Conservation (phyloP, 2,329 filamentous ascomycete genomes). For the Rachicladosporium sp. region DNA sequence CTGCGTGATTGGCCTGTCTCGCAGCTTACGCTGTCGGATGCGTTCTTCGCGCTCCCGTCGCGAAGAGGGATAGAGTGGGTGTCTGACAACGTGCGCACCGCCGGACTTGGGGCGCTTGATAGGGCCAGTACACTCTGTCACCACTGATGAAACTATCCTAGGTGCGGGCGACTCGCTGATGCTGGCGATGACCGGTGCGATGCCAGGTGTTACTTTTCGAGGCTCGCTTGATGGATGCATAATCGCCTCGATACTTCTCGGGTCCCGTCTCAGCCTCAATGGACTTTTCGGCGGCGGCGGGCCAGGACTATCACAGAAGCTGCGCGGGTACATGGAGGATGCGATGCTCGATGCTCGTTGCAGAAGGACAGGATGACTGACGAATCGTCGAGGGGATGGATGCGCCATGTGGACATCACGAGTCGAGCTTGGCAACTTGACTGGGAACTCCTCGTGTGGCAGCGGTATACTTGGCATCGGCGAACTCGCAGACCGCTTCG, state of each 20-base stretch:
- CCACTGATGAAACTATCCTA: constrained; percentile 16
- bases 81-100: constrained; percentile 9
- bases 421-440: constrained; percentile 14
- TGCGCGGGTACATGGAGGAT: constrained; percentile 15
- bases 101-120: constrained; percentile 20
- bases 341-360: constrained; percentile 21
- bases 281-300: constrained; percentile 24
- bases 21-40: constrained; percentile 21
- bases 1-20: constrained; percentile 15
- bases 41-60: constrained; percentile 21
- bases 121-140: constrained; percentile 22
- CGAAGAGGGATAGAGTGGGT: constrained; percentile 9
- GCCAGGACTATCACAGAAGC: constrained; percentile 21
- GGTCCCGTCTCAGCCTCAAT: constrained; percentile 16
- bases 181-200: constrained; percentile 19
- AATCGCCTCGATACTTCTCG: constrained; percentile 16
- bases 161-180: constrained; percentile 15
- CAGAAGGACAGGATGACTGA: constrained; percentile 18
- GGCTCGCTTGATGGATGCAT: constrained; percentile 9
- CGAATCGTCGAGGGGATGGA: constrained; percentile 18
- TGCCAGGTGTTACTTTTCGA: constrained; percentile 14
- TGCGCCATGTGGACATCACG: constrained; percentile 20
- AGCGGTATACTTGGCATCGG: constrained; percentile 12
- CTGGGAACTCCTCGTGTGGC: constrained; percentile 18
- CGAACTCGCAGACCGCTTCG: constrained; percentile 1